Evolutionary conservation across 345 rosid species (phyloP), one percentile per base, ranked within the genome.

Genomic region (Pistacia atlantica): DNA sequence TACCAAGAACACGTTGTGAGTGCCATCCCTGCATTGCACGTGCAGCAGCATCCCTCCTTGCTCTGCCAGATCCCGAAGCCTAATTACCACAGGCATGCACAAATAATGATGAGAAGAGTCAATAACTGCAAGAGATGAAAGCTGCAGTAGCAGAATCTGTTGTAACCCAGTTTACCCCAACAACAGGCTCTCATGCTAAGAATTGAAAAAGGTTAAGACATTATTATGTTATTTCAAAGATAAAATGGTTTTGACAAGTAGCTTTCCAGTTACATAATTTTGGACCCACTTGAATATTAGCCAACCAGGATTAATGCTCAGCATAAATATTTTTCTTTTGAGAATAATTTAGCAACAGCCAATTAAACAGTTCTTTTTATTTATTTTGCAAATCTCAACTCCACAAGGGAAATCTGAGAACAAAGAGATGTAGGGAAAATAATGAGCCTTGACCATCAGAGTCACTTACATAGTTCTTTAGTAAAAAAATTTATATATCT

Each of bases 11-110:
- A 37, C 89, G 89, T 48, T 86, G 91, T 2, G 92, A 85, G 71
- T 88, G 93, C 93, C 96, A 91, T 78, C 96, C 93, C 82, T 86
- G 91, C 93, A 89, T 91, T 11, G 95, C 95, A 77, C 95, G 95
- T 35, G 91, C 84, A 7, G 95, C 95, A 77, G 92, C 86, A 84
- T 88, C 91, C 67, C 93, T 89, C 64, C 90, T 82, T 58, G 89
- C 87, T 66, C 96, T 80, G 71, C 90, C 90, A 1, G 90, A 86
- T 62, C 87, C 89, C 18, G 88, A 80, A 42, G 86, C 84, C 88
- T 89, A 78, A 71, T 83, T 75, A 80, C 60, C 58, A 65, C 37
- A 66, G 77, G 31, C 71, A 78, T 63, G 67, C 54, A 76, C 11
- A 60, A 77, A 73, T 42, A 75, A 67, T 70, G 51, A 67, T 16